Evolutionary conservation across 164 flowering plant genomes (phyloP).

Genomic region (Macadamia integrifolia): DNA sequence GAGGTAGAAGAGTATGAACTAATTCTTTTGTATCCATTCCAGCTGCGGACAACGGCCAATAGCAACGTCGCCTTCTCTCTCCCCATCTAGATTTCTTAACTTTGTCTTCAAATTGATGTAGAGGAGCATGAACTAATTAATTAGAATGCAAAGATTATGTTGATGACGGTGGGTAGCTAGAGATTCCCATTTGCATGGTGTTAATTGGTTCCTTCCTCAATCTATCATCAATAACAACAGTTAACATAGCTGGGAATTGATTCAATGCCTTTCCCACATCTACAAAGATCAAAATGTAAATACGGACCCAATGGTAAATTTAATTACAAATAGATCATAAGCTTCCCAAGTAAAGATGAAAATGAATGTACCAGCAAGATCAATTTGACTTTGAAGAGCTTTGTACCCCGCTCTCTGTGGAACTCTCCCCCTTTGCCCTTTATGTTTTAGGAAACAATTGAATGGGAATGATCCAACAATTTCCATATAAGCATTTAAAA

Average conservation of each 20-base stretch:
- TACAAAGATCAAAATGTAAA: constrained; percentile 6
- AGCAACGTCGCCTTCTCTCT: no score
- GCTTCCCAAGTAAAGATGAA: no score
- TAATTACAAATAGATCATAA: neutral
- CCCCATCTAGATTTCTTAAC: neutral
- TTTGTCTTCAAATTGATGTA: neutral
- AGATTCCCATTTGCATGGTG: neutral
- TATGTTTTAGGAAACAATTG: no score
- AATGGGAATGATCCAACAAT: no score
- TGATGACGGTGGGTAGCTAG: constrained; percentile 9
- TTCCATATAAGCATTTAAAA: no score
- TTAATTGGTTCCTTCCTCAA: constrained; percentile 1
- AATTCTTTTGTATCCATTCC: neutral
- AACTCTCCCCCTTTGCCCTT: no score
- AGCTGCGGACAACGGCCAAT: no score
- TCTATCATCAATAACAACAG: neutral
- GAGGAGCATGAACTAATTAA: constrained; percentile 11
- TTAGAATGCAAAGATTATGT: neutral
- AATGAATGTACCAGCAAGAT: constrained; percentile 20
- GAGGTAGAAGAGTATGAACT: constrained; percentile 9
- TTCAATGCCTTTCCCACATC: constrained; percentile 9
- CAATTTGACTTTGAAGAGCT: constrained; percentile 2
- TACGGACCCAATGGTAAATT: no score
- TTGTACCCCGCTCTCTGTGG: no score
- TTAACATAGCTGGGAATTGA: neutral